Evolutionary conservation across 768 basidiomycete species (phyloP).

Genomic region (Pisolithus marmoratus): DNA sequence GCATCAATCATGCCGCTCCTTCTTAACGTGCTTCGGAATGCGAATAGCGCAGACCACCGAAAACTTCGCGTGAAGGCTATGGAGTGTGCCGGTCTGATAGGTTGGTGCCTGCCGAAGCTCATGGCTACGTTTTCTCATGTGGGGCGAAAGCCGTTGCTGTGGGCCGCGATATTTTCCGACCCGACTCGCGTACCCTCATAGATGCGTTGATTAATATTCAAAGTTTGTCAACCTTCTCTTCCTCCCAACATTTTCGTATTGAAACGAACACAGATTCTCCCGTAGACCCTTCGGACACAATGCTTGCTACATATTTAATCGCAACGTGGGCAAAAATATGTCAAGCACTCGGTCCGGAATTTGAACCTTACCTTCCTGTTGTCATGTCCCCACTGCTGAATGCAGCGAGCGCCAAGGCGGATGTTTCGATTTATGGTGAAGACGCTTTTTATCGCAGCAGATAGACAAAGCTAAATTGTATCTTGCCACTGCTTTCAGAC

Average conservation of each 20-base stretch:
- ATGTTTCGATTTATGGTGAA: constrained; percentile 68
- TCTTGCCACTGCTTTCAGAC: constrained; percentile 32
- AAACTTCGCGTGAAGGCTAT: constrained; percentile 78
- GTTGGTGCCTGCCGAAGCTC: constrained; percentile 34
- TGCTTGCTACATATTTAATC: constrained; percentile 70
- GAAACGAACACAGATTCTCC: constrained; percentile 47
- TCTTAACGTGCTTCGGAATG: constrained; percentile 68
- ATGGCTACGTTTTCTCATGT: not conserved
- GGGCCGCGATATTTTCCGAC: constrained; percentile 70
- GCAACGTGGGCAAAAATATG: constrained; percentile 88
- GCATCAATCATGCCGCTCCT: constrained; percentile 75
- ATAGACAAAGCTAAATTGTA: not conserved
- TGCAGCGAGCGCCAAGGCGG: constrained; percentile 75
- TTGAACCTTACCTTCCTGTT: constrained; percentile 78
- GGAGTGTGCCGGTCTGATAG: constrained; percentile 86
- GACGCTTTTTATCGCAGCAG: not conserved
- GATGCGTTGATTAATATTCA: constrained; percentile 73
- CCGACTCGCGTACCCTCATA: constrained; percentile 67
- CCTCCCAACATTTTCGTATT: not conserved
- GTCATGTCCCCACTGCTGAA: constrained; percentile 78
- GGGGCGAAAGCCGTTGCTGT: constrained; percentile 69
- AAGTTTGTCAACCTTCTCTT: constrained; percentile 39
- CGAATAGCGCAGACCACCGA: constrained; percentile 58
- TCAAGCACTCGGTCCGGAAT: constrained; percentile 78
- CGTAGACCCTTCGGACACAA: constrained; percentile 64